Base-by-base conservation (phyloP, 495 filamentous ascomycete genomes). In the Cercophora sp. region DNA sequence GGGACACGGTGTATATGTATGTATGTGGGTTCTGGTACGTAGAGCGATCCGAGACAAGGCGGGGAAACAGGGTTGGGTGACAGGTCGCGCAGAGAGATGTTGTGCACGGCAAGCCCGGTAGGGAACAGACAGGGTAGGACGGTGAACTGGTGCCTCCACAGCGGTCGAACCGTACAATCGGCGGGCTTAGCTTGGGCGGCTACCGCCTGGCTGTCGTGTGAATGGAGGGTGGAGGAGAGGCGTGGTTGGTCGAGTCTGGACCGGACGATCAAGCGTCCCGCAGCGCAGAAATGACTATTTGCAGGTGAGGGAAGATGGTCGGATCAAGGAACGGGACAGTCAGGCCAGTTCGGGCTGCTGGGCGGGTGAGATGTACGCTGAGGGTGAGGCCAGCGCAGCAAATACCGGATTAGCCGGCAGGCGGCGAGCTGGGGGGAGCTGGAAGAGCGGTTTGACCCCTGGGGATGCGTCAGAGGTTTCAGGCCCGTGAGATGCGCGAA, bases 381-480 rank as follows among this genome's bases (percentile, higher is more conserved):
- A n/a, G n/a, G n/a, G n/a, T n/a, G n/a, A n/a, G n/a, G n/a, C n/a
- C n/a, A n/a, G n/a, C n/a, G n/a, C n/a, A n/a, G n/a, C n/a, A n/a
- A n/a, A n/a, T n/a, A n/a, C n/a, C n/a, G n/a, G n/a, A 59, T 52
- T 48, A 51, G 51, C 49, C 46, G 48, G 48, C 51, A 46, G 49
- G 18, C 39, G 35, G 32, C 40, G 20, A 43, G 27, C 19, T n/a
- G n/a, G n/a, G n/a, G n/a, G n/a, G 22, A 43, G 16, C 50, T 44
- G 52, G 52, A 54, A 18, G 29, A 22, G 31, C 57, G 44, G 26
- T 56, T 49, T 54, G 47, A 35, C 31, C 57, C 65, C 57, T 55
- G 55, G 55, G 32, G 37, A 62, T 64, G 63, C 63, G 60, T 68
- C 65, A 64, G 63, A 53, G 26, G 65, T 68, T 68, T 66, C 64